These are phyloP conservation scores for Trametes cingulata DNA, from an alignment of 768 basidiomycete genomes.

Conservation along the genomic window DNA sequence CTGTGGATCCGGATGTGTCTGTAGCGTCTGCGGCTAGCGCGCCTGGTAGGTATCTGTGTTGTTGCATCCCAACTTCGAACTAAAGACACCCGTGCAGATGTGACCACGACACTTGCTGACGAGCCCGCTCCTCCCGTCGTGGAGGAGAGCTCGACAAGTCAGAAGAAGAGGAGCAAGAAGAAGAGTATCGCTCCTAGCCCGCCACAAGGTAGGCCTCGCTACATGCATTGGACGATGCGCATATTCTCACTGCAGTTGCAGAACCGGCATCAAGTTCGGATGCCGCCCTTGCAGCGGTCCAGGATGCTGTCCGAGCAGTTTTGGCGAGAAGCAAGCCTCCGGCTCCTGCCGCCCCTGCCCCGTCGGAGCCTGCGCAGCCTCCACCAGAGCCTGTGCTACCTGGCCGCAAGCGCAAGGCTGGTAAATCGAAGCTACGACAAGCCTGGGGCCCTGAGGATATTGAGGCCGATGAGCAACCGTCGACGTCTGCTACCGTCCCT, in stretches of 20 bases:
- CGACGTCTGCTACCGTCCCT: not conserved
- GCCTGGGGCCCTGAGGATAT: conserved; percentile 20
- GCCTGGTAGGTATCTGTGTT: not conserved
- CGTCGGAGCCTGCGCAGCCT: not conserved
- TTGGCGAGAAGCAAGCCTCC: not conserved
- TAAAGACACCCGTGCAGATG: not conserved
- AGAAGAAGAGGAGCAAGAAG: not conserved
- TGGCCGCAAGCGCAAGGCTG: conserved; percentile 14
- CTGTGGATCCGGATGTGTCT: not conserved
- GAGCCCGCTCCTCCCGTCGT: not conserved
- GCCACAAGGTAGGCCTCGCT: not conserved
- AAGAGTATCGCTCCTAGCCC: not conserved
- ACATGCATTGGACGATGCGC: too few species aligned
- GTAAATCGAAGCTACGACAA: conserved; percentile 17
- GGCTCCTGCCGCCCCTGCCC: not conserved
- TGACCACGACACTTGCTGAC: too few species aligned
- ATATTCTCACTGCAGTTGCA: too few species aligned
- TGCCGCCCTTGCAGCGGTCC: not conserved
- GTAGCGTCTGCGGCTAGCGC: not conserved
- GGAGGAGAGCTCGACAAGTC: not conserved
- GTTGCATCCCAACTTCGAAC: not conserved
- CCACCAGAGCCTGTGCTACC: not conserved
- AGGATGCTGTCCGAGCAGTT: not conserved
- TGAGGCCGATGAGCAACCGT: not conserved
- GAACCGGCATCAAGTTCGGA: not conserved